These are phyloP conservation scores for Eleusine indica DNA, from an alignment of 176 grass and related monocot species.

Conservation along the genomic window DNA sequence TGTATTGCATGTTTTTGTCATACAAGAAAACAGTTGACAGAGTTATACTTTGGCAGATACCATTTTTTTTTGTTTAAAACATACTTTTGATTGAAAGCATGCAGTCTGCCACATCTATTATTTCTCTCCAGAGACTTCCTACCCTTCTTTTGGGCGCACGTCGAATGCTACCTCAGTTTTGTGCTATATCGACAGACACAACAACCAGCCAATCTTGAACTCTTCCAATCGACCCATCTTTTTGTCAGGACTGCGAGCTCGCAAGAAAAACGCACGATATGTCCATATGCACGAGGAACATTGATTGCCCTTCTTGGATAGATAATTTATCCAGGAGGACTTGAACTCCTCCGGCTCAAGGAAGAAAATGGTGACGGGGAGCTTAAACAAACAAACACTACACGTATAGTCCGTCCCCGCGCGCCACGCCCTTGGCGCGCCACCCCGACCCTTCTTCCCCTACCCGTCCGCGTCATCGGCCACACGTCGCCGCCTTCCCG, in stretches of 20 bases:
- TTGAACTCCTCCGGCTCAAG: not conserved
- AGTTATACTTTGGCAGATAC: no score
- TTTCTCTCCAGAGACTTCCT: slow-evolving; percentile 21
- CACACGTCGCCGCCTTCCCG: not conserved
- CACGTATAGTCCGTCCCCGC: not conserved
- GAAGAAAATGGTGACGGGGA: not conserved
- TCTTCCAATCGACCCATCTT: slow-evolving; percentile 10
- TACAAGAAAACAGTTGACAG: no score
- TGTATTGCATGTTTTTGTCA: no score
- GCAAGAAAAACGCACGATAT: not conserved
- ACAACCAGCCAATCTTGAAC: not conserved
- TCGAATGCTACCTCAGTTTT: slow-evolving; percentile 26
- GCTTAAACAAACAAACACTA: slow-evolving; percentile 35
- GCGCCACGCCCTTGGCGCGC: slow-evolving; percentile 42
- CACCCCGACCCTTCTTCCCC: slow-evolving; percentile 16
- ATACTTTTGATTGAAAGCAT: no score
- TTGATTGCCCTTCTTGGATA: not conserved
- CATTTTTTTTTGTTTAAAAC: no score
- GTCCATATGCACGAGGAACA: not conserved
- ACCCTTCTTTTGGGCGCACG: slow-evolving; percentile 25
- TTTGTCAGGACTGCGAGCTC: not conserved
- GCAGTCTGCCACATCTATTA: not conserved
- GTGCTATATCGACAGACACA: not conserved
- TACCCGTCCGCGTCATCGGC: slow-evolving; percentile 10
- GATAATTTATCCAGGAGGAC: not conserved